These are phyloP conservation scores for Diplosphaera chodatii DNA, from an alignment of 139 green algal genomes.

Conservation along the genomic window DNA sequence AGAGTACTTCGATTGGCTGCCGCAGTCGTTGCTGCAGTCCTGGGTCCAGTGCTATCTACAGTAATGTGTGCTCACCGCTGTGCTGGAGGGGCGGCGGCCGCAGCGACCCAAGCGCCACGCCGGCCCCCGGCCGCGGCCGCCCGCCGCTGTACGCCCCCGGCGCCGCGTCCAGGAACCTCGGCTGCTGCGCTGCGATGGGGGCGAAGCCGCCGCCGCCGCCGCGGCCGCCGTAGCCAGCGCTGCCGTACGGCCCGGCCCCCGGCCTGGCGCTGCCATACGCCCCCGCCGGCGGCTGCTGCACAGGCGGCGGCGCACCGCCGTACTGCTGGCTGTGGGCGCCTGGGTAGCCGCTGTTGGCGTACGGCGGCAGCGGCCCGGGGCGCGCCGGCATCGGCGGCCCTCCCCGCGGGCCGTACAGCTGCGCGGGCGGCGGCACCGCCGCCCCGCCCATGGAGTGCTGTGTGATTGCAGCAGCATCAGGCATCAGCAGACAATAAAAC, in stretches of 20 bases:
- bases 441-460: constrained; percentile 18
- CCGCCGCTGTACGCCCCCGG: neutral
- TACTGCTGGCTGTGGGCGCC: too few species aligned
- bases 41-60: too few species aligned
- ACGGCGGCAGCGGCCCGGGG: neutral
- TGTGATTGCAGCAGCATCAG: too few species aligned
- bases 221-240: neutral
- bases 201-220: neutral
- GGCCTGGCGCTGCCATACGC: too few species aligned
- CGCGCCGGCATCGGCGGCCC: too few species aligned
- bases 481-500: too few species aligned
- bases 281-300: neutral
- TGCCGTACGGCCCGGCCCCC: too few species aligned
- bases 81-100: neutral
- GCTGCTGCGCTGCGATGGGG: neutral
- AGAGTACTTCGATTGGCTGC: too few species aligned
- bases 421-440: neutral
- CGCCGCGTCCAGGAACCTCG: neutral
- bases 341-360: too few species aligned
- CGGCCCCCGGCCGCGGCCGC: too few species aligned
- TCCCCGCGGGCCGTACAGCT: neutral
- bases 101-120: neutral
- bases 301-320: too few species aligned
- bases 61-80: neutral
- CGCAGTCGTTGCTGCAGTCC: too few species aligned